Evolutionary conservation across 2,329 filamentous ascomycete species (phyloP), one percentile per base, ranked within the genome.

Genomic region (Aspergillus japonicus): DNA sequence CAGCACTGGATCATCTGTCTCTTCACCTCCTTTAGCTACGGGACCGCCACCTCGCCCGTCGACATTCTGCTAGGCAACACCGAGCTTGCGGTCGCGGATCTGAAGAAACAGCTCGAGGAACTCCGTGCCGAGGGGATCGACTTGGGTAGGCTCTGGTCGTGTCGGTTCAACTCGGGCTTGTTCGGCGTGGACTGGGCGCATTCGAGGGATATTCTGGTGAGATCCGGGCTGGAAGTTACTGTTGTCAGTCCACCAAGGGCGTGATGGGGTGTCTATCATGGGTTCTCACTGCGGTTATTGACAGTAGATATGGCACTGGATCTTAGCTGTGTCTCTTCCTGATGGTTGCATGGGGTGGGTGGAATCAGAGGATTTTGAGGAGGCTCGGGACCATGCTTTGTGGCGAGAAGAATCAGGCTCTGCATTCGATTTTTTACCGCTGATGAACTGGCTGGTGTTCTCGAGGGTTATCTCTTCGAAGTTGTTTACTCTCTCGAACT

Each of bases 1-100:
- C 70, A 71, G 12, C 82, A 85, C 57, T 87, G 82, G 79, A 79
- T 88, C 26, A 81, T 82, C 0, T 87, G 85, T 63, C 70, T 88
- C 0, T 87, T 87, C 63, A 87, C 85, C 0, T 85, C 82, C 2
- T 68, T 71, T 2, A 71, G 72, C 2, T 83, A 79, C 59, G 85
- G 85, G 47, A 69, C 61, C 5, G 80, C 33, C 5, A 2, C 4
- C 31, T 72, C 69, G 58, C 60, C 73, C 0, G 73, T 75, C 1
- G 68, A 71, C 0, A 65, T 69, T 14, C 85, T 88, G 42, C 55
- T 87, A 11, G 65, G 64, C 3, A 80, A 81, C 29, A 87, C 85
- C 0, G 68, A 65, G 16, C 67, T 71, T 3, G 82, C 85, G 1
- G 72, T 87, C 61, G 65, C 69, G 53, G 77, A 83, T 69, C 66